phyloP scores from a whole-genome alignment of 192 early-diverging fungal species.

The Thoreauomyces humboldtii region DNA sequence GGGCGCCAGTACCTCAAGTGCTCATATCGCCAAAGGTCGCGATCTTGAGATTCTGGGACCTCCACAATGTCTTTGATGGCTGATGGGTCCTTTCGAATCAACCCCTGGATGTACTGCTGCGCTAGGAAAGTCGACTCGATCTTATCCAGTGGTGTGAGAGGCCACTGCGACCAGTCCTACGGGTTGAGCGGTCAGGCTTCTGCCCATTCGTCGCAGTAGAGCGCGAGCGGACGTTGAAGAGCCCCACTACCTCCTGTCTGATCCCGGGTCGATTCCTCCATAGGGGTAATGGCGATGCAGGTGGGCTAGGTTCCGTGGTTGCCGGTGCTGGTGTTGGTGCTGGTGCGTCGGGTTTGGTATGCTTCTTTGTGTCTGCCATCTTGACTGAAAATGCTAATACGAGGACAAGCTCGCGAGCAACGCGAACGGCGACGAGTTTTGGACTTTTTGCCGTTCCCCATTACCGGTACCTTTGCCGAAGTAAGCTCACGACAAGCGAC shows the following conservation, averaged over 20 bases:
- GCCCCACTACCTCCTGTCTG: slow-evolving; percentile 9
- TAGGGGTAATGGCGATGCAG: no score
- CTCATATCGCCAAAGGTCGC: slow-evolving; percentile 81
- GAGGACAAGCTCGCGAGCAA: no score
- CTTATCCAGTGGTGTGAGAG: slow-evolving; percentile 47
- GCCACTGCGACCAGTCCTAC: slow-evolving; percentile 42
- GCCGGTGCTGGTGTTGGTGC: no score
- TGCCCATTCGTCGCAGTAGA: background rate
- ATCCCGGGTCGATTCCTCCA: slow-evolving; percentile 28
- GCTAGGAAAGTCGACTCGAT: slow-evolving; percentile 70
- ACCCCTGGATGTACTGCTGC: slow-evolving; percentile 77
- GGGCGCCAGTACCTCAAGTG: slow-evolving; percentile 69
- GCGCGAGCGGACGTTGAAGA: background rate
- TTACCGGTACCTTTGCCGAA: no score
- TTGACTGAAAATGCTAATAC: no score
- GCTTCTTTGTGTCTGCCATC: no score
- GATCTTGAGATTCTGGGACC: slow-evolving; percentile 61
- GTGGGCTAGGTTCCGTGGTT: no score
- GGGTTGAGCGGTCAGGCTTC: background rate
- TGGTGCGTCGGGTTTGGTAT: no score
- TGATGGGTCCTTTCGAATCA: slow-evolving; percentile 63
- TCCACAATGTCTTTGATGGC: slow-evolving; percentile 60
- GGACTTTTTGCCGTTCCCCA: no score
- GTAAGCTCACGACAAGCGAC: no score
- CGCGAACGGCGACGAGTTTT: no score